Evolutionary conservation across 1,284 basidiomycete genomes (phyloP).

Genomic region (Malassezia globosa): DNA sequence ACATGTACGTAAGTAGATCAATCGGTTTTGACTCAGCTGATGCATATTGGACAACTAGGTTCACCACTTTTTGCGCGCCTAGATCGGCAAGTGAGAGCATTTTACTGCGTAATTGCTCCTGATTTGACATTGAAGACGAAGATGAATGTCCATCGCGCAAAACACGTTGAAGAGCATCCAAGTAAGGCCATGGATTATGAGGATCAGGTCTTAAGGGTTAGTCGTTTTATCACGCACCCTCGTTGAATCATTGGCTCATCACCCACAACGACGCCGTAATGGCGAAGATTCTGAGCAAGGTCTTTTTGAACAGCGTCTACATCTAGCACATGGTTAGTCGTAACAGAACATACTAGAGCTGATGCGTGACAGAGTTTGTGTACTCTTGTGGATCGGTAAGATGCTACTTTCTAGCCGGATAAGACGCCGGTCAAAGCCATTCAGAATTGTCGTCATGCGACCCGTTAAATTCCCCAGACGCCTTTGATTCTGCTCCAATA

Average conservation of each 20-base stretch:
- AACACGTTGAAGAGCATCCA: slow-evolving; percentile 40
- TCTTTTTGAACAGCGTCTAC: slow-evolving; percentile 33
- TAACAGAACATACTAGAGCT: slow-evolving; percentile 1
- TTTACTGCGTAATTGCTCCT: slow-evolving; percentile 33
- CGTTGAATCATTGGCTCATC: slow-evolving; percentile 39
- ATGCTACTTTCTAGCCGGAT: slow-evolving; percentile 44
- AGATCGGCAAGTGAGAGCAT: slow-evolving; percentile 39
- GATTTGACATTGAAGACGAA: slow-evolving; percentile 22
- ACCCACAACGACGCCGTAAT: slow-evolving; percentile 39
- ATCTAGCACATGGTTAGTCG: slow-evolving; percentile 7
- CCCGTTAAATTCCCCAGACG: slow-evolving; percentile 46
- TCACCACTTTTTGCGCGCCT: slow-evolving; percentile 33
- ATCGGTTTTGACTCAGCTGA: slow-evolving; percentile 30
- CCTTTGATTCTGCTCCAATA: slow-evolving; percentile 47
- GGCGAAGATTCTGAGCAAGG: slow-evolving; percentile 35
- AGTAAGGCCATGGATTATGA: slow-evolving; percentile 33
- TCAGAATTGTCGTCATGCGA: slow-evolving; percentile 47
- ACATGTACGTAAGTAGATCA: slow-evolving; percentile 19
- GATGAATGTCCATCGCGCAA: slow-evolving; percentile 31
- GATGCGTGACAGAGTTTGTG: slow-evolving; percentile 38
- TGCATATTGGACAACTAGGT: slow-evolving; percentile 35
- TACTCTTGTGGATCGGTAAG: slow-evolving; percentile 42
- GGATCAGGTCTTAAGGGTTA: slow-evolving; percentile 34
- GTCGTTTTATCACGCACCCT: no score
- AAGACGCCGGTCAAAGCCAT: slow-evolving; percentile 48